A percentile compares a stretch with the other conserved stretches of the same genome.
These are phyloP conservation scores for Nakazawaea ishiwadae DNA, from an alignment of 805 yeast genomes.

Conservation along the genomic window DNA sequence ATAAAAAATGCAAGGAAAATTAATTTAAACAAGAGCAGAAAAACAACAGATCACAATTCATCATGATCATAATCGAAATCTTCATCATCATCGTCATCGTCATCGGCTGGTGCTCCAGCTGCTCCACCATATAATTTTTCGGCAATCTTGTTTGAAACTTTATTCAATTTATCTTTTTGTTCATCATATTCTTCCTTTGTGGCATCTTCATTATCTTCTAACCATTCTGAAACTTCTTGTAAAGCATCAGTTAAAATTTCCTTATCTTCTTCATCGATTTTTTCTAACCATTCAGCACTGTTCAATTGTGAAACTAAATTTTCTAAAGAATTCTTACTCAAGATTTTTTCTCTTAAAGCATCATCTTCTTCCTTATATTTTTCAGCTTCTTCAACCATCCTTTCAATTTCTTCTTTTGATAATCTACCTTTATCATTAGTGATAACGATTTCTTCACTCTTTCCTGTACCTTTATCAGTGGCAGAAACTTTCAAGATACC, in stretches of 20 bases:
- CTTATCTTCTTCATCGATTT: constrained; percentile 86
- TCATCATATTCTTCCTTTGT: constrained; percentile 91
- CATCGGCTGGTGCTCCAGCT: constrained; percentile 40
- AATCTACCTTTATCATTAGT: constrained; percentile 94
- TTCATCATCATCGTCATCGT: constrained; percentile 38
- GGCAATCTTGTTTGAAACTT: constrained; percentile 88
- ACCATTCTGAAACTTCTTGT: constrained; percentile 71
- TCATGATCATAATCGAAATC: constrained; percentile 57
- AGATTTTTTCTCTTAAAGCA: constrained; percentile 23
- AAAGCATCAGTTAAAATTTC: constrained; percentile 84
- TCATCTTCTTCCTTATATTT: constrained; percentile 90
- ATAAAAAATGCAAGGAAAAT: neutral
- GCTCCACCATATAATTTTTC: constrained; percentile 73
- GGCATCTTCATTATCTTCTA: constrained; percentile 87
- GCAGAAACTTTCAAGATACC: constrained; percentile 86
- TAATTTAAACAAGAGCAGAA: neutral
- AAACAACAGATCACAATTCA: constrained; percentile 38
- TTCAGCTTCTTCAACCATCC: constrained; percentile 98
- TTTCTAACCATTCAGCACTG: constrained; percentile 26
- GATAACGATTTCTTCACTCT: constrained; percentile 84
- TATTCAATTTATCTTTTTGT: constrained; percentile 77
- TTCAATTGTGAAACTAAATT: constrained; percentile 21
- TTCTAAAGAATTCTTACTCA: constrained; percentile 24
- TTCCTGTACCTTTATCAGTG: constrained; percentile 91
- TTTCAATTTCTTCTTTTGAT: constrained; percentile 89